Percentiles rank a stretch among this genome's conserved stretches.
These are phyloP conservation scores for Didymosphaeria variabile DNA, from an alignment of 2,329 filamentous ascomycete species.

Conservation along the genomic window DNA sequence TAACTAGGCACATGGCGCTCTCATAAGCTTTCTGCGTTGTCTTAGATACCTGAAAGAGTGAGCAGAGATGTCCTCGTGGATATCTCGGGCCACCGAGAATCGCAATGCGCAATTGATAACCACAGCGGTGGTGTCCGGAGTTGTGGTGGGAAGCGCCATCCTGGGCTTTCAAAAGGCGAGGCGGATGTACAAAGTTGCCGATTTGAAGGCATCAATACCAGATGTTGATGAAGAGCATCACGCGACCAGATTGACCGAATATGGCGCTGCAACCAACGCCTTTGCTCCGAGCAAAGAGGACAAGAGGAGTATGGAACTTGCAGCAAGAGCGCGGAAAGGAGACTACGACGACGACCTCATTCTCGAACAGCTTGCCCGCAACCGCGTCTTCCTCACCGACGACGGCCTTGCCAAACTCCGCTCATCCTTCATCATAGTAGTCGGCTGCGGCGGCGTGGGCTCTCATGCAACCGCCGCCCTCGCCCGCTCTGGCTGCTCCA, in stretches of 20 bases:
- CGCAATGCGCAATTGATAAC: conserved; percentile 70
- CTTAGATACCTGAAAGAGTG: neutral
- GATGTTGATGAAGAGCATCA: conserved; percentile 61
- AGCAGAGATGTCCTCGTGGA: conserved; percentile 56
- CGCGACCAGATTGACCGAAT: conserved; percentile 67
- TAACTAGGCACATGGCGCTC: neutral
- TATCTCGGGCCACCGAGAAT: conserved; percentile 54
- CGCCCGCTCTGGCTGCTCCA: conserved; percentile 87
- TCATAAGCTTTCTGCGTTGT: conserved; percentile 10
- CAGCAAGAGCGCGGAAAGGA: conserved; percentile 67
- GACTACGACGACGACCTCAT: conserved; percentile 82
- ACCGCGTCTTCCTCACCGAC: conserved; percentile 87
- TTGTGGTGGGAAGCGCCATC: conserved; percentile 61
- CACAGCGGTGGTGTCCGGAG: conserved; percentile 69
- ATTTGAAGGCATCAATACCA: conserved; percentile 70
- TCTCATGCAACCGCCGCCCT: conserved; percentile 90
- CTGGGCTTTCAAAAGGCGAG: conserved; percentile 65
- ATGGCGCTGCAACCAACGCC: conserved; percentile 62
- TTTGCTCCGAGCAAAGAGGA: conserved; percentile 61
- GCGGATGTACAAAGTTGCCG: conserved; percentile 63
- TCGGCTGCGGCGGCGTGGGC: conserved; percentile 93
- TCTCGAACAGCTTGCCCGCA: conserved; percentile 91
- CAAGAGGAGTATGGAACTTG: conserved; percentile 65
- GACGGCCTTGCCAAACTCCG: conserved; percentile 83
- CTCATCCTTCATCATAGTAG: conserved; percentile 83